phyloP scores from a whole-genome alignment of 805 yeast species.

The Pichia cephalocereana region DNA sequence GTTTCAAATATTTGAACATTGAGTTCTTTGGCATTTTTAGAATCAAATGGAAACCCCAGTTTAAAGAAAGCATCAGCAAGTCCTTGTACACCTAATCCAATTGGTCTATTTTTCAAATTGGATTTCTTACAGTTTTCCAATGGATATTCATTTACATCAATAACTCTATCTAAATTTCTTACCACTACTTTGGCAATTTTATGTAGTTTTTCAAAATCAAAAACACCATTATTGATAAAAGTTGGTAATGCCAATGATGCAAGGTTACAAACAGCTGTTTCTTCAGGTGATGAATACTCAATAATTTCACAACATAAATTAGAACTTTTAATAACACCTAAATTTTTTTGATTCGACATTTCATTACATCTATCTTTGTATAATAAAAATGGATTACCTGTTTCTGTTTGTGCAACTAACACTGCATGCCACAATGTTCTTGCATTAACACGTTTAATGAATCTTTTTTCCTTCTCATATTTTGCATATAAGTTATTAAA shows the following conservation, averaged over 20 bases:
- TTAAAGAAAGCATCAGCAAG: slow-evolving; percentile 81
- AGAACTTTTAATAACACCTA: slow-evolving; percentile 88
- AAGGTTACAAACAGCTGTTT: slow-evolving; percentile 91
- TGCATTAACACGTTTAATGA: slow-evolving; percentile 61
- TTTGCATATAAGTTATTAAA: slow-evolving; percentile 61
- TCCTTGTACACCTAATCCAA: slow-evolving; percentile 98
- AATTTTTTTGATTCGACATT: slow-evolving; percentile 84
- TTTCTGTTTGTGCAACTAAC: slow-evolving; percentile 87
- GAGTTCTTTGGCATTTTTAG: slow-evolving; percentile 62
- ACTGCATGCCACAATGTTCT: slow-evolving; percentile 88
- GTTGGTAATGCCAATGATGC: slow-evolving; percentile 87
- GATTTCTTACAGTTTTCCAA: slow-evolving; percentile 65
- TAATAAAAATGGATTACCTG: slow-evolving; percentile 92
- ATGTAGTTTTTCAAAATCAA: slow-evolving; percentile 70
- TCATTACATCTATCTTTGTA: slow-evolving; percentile 87
- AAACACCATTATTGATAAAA: slow-evolving; percentile 43
- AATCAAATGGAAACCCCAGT: slow-evolving; percentile 79
- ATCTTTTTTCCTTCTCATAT: slow-evolving; percentile 66
- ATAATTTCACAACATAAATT: slow-evolving; percentile 92
- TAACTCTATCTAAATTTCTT: slow-evolving; percentile 70
- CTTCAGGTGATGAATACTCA: slow-evolving; percentile 86
- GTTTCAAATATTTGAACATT: slow-evolving; percentile 90
- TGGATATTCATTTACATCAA: slow-evolving; percentile 83
- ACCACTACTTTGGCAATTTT: slow-evolving; percentile 67
- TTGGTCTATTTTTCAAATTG: slow-evolving; percentile 79